phyloP scores from a whole-genome alignment of 768 basidiomycete genomes.

The Mycena olivaceomarginata region DNA sequence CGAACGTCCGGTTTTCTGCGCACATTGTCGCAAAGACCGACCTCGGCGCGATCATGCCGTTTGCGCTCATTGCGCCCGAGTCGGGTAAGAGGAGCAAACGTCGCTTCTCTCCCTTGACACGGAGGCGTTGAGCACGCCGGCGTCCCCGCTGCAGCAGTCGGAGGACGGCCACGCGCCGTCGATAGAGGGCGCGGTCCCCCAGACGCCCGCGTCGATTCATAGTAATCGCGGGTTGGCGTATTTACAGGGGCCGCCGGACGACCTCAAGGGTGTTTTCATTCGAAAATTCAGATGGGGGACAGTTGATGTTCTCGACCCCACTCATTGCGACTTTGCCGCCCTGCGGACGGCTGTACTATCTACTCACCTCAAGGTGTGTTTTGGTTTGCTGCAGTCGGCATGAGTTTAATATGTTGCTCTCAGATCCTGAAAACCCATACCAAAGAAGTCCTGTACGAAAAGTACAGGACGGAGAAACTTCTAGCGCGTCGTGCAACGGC shows the following conservation, averaged over 20 bases:
- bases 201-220: conserved; percentile 60
- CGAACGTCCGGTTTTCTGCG: conserved; percentile 87
- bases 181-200: conserved; percentile 53
- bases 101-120: conserved; percentile 54
- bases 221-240: conserved; percentile 62
- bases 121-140: conserved; percentile 53
- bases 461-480: conserved; percentile 93
- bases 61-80: conserved; percentile 89
- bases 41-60: conserved; percentile 78
- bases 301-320: conserved; percentile 89
- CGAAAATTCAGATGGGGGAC: conserved; percentile 93
- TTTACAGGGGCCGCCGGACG: conserved; percentile 75
- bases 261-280: conserved; percentile 84
- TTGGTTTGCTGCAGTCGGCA: conserved; percentile 16
- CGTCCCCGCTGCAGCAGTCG: conserved; percentile 58
- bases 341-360: conserved; percentile 90
- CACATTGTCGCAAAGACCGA: conserved; percentile 77
- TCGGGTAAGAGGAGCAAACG: conserved; percentile 64
- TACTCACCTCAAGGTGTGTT: conserved; percentile 87
- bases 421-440: conserved; percentile 90
- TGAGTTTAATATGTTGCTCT: background rate
- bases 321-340: conserved; percentile 92
- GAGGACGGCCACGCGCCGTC: conserved; percentile 66
- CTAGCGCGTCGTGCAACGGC: conserved; percentile 90
- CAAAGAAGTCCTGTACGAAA: conserved; percentile 94